Percentiles rank a stretch among this genome's conserved stretches.
Evolutionary conservation across 176 grass and related monocot genomes (phyloP).

Genomic region (Microstegium vimineum): DNA sequence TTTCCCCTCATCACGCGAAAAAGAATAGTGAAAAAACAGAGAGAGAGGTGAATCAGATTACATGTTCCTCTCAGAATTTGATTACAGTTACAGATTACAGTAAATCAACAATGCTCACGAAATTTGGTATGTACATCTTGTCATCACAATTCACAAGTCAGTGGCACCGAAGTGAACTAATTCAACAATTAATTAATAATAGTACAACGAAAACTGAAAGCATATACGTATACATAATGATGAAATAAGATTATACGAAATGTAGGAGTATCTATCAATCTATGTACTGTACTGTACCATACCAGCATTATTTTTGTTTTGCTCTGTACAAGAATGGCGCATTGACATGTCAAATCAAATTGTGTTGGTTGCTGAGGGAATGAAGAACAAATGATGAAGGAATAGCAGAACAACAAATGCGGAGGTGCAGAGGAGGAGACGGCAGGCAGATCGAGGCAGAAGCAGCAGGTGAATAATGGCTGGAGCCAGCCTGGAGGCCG

Average conservation of each 20-base stretch:
- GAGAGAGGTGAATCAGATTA: background rate
- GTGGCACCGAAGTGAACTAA: background rate
- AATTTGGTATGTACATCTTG: background rate
- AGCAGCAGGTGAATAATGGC: background rate
- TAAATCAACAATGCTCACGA: background rate
- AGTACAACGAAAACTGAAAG: background rate
- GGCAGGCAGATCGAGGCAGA: background rate
- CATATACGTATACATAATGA: background rate
- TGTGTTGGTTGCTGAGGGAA: background rate
- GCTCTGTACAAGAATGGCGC: constrained; percentile 23
- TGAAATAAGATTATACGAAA: background rate
- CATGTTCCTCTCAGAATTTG: background rate
- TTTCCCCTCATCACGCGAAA: background rate
- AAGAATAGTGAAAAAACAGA: background rate
- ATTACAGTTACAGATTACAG: background rate
- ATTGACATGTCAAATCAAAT: background rate
- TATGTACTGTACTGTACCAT: background rate
- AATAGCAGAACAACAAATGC: background rate
- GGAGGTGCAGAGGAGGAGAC: background rate
- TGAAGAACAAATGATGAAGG: constrained; percentile 10
- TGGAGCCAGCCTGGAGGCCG: background rate
- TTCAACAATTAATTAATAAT: background rate
- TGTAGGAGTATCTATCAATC: background rate
- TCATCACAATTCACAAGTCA: background rate
- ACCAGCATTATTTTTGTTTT: background rate